Evolutionary conservation across 306 rosid species (phyloP).

Genomic region (Herpetospermum pedunculosum): DNA sequence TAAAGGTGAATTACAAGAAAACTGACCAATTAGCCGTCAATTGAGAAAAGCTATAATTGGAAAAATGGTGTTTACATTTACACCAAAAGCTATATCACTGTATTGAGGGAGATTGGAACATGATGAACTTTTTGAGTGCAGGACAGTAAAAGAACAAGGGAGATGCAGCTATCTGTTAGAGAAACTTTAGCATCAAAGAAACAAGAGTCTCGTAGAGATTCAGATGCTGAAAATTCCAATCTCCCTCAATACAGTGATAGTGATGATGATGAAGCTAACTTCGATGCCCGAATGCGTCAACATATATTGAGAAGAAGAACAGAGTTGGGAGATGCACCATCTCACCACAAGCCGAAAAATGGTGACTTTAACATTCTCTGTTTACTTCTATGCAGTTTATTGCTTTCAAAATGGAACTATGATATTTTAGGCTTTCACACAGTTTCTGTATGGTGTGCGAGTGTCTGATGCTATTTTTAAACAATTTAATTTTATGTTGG

Average conservation of each 20-base stretch:
- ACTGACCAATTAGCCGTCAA: too few relatives aligned
- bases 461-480: background rate
- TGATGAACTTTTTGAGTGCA: slow-evolving; percentile 17
- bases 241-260: slow-evolving; percentile 30
- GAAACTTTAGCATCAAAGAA: slow-evolving; percentile 68
- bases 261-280: slow-evolving; percentile 60
- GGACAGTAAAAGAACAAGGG: slow-evolving; percentile 43
- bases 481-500: background rate
- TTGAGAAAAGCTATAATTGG: too few relatives aligned
- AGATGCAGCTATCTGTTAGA: slow-evolving; percentile 68
- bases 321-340: slow-evolving; percentile 59
- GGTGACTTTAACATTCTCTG: slow-evolving; percentile 30
- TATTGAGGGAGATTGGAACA: too few relatives aligned
- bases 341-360: slow-evolving; percentile 40
- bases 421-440: slow-evolving; percentile 8
- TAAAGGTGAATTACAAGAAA: too few relatives aligned
- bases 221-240: slow-evolving; percentile 25
- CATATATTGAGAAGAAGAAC: slow-evolving; percentile 66
- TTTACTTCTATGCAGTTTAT: slow-evolving; percentile 12
- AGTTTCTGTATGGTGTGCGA: background rate
- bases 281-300: slow-evolving; percentile 81
- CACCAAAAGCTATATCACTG: too few relatives aligned
- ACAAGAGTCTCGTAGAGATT: slow-evolving; percentile 44
- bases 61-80: too few relatives aligned
- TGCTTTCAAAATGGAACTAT: slow-evolving; percentile 8